A percentile compares a stretch with the other conserved stretches of the same genome.
Conservation (phyloP, 2,329 filamentous ascomycete genomes). For the Sarocladiaceae sp. region DNA sequence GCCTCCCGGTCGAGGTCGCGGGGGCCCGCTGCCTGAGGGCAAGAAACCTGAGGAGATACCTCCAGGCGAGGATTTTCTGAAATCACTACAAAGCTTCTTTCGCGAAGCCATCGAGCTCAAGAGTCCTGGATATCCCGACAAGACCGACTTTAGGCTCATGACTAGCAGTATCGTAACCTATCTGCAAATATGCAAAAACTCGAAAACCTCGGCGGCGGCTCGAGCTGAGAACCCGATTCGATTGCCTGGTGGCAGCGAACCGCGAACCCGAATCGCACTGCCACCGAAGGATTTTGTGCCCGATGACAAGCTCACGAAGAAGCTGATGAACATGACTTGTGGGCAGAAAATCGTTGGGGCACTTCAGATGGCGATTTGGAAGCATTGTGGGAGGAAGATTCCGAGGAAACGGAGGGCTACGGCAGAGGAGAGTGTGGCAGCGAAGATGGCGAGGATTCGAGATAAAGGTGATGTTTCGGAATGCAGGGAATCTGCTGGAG, state of each 20-base stretch:
- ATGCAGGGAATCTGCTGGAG: background rate
- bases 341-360: background rate
- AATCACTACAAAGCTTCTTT: conserved; percentile 1
- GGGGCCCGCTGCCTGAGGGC: background rate
- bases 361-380: background rate
- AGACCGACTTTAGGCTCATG: background rate
- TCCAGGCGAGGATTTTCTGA: background rate
- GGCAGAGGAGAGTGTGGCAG: background rate
- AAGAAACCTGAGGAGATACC: background rate
- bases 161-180: background rate
- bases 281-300: background rate
- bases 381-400: background rate
- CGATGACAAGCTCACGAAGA: background rate
- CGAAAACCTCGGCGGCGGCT: background rate
- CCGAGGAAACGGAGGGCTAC: background rate
- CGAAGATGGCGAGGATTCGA: background rate
- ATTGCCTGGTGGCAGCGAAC: background rate
- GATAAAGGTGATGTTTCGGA: background rate
- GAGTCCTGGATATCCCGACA: background rate
- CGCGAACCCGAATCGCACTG: background rate
- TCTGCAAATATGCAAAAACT: background rate
- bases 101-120: background rate
- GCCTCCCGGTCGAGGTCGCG: background rate
- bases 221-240: background rate
- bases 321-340: background rate